phyloP scores from a whole-genome alignment of 352 stramenopile species.

The Pythium utonaiense region DNA sequence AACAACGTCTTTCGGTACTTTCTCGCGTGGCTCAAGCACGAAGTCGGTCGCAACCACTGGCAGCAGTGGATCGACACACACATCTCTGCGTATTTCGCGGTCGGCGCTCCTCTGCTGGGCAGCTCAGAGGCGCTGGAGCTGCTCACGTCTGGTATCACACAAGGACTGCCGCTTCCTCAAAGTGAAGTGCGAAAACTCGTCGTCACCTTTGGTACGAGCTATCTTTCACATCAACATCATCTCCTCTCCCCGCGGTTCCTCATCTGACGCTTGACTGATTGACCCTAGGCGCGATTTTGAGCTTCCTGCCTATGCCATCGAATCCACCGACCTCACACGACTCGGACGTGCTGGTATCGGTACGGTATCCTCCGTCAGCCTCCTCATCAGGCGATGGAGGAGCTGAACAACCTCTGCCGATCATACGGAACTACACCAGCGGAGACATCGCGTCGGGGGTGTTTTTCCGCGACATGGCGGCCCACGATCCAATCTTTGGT shows the following conservation, averaged over 20 bases:
- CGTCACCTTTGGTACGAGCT: slow-evolving; percentile 53
- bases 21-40: slow-evolving; percentile 73
- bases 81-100: slow-evolving; percentile 73
- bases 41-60: slow-evolving; percentile 69
- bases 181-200: slow-evolving; percentile 69
- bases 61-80: slow-evolving; percentile 73
- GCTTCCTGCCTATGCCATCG: slow-evolving; percentile 68
- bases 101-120: slow-evolving; percentile 65
- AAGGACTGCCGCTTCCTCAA: slow-evolving; percentile 61
- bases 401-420: neutral
- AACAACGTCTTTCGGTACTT: slow-evolving; percentile 83
- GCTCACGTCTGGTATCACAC: slow-evolving; percentile 58
- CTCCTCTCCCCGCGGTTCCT: too few species aligned
- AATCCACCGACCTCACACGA: slow-evolving; percentile 45
- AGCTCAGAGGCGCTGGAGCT: slow-evolving; percentile 68
- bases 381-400: neutral
- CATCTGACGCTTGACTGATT: too few species aligned
- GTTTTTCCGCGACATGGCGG: slow-evolving; percentile 69
- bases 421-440: slow-evolving; percentile 56
- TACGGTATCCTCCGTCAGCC: slow-evolving; percentile 30
- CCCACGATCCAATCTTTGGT: slow-evolving; percentile 57
- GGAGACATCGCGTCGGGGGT: slow-evolving; percentile 60
- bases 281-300: slow-evolving; percentile 54
- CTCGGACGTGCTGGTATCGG: slow-evolving; percentile 47
- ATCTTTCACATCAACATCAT: too few species aligned